Base-by-base conservation (phyloP, 2,329 filamentous ascomycete species). In the Colletotrichum sp. region DNA sequence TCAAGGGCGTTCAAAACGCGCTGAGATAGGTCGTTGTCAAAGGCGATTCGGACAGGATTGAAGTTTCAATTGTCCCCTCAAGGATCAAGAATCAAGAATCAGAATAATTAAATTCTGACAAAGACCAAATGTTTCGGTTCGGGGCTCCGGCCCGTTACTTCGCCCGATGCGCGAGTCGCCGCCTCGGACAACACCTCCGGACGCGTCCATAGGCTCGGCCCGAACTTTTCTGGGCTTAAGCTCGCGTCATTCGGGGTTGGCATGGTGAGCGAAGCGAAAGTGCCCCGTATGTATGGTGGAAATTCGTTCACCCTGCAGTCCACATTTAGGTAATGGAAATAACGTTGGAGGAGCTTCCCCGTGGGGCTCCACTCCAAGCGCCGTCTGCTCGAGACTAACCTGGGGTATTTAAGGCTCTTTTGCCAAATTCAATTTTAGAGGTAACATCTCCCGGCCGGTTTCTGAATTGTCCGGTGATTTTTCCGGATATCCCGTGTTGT, bases 261-360 rank as follows among this genome's bases (percentile, higher is more conserved):
- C 32, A 36, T 57, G 16, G 28, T 5, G 16, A 4, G 43, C 43
- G 43, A 52, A 52, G 43, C 43, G 43, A 52, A 52, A 28, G n/a
- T 64, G n/a, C 36, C 61, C 1, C 7, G 21, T 64, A 28, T 67
- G 63, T 71, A 74, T 74, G 72, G 72, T 74, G 72, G 72, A 74
- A 71, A 71, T 74, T 57, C 58, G 36, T 71, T 74, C 67, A 74
- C 34, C 72, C 67, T 58, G 43, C 60, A 30, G 24, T 52, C 43
- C 48, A 70, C 58, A 71, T 43, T 74, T 74, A 74, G 72, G 72
- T 74, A 74, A 74, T 58, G 16, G 32, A 52, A 58, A 58, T 24
- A 43, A 38, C 30, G n/a, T 26, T 26, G 13, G 58, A 74, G 66
- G 48, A 71, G 43, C 24, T 13, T 30, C 55, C 60, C 72, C 72